These are phyloP conservation scores for Cryptosporidium sp. DNA, from an alignment of 169 alveolate species.

Conservation along the genomic window DNA sequence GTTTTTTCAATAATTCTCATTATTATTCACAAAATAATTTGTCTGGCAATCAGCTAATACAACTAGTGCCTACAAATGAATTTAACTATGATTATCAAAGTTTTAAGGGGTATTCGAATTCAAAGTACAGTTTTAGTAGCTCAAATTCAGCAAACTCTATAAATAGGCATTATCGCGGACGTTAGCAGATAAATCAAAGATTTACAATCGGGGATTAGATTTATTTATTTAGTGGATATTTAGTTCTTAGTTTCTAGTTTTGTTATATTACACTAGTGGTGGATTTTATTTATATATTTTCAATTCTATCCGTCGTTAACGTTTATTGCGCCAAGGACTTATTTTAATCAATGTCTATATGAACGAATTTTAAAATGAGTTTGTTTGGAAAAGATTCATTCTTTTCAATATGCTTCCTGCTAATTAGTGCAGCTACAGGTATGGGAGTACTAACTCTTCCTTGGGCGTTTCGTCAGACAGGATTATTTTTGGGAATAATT, in stretches of 20 bases:
- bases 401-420: constrained; percentile 55
- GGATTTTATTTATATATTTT: not conserved
- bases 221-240: not conserved
- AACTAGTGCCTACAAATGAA: not conserved
- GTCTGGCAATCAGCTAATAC: not conserved
- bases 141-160: not conserved
- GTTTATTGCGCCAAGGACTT: constrained; percentile 10
- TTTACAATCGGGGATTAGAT: not conserved
- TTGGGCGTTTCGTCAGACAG: constrained; percentile 63
- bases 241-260: not conserved
- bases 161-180: constrained; percentile 23
- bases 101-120: not conserved
- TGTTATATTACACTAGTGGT: not conserved
- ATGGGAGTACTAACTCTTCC: constrained; percentile 73
- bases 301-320: not conserved
- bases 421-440: constrained; percentile 74
- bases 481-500: constrained; percentile 36
- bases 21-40: constrained; percentile 3
- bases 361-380: not conserved
- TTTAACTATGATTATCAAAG: not conserved
- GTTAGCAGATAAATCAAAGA: not conserved
- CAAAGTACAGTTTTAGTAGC: constrained; percentile 8
- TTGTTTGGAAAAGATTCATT: constrained; percentile 17
- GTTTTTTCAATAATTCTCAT: constrained; percentile 2
- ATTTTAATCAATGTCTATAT: not conserved